Conservation (phyloP, 352 stramenopile species). For the Phytopythium cucurbitacearum region DNA sequence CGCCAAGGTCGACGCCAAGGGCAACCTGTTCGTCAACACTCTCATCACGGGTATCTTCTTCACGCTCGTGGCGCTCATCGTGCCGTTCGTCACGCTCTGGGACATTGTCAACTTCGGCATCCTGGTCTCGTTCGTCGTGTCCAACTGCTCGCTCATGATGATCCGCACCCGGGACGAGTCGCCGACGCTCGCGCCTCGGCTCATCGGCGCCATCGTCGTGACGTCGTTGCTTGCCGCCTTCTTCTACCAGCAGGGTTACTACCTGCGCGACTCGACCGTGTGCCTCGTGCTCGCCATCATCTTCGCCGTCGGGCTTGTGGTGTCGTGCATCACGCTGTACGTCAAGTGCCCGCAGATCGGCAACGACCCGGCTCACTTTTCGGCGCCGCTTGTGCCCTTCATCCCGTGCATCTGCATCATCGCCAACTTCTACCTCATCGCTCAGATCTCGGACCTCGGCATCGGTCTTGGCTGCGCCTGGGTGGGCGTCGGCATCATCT, state of each 20-base stretch:
- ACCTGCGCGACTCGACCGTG: constrained; percentile 35
- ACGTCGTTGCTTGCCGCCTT: constrained; percentile 38
- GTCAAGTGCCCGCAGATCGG: constrained; percentile 60
- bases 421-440: constrained; percentile 63
- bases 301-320: neutral
- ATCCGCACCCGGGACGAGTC: constrained; percentile 57
- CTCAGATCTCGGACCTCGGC: constrained; percentile 35
- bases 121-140: constrained; percentile 86
- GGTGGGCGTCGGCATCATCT: constrained; percentile 37
- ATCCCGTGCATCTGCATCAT: constrained; percentile 48
- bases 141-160: constrained; percentile 73
- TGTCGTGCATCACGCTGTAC: constrained; percentile 22
- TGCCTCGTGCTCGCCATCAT: constrained; percentile 36
- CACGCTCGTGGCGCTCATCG: constrained; percentile 58
- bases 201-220: constrained; percentile 38
- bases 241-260: constrained; percentile 71
- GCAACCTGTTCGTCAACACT: constrained; percentile 42
- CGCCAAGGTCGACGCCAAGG: constrained; percentile 40
- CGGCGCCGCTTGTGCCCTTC: constrained; percentile 54
- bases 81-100: constrained; percentile 81
- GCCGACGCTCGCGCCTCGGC: constrained; percentile 28
- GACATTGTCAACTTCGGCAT: constrained; percentile 89
- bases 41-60: constrained; percentile 63
- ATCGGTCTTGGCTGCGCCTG: constrained; percentile 36
- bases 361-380: constrained; percentile 32